A percentile compares a stretch with the other conserved stretches of the same genome.
phyloP scores from a whole-genome alignment of 768 basidiomycete species.

The Artomyces pyxidatus region DNA sequence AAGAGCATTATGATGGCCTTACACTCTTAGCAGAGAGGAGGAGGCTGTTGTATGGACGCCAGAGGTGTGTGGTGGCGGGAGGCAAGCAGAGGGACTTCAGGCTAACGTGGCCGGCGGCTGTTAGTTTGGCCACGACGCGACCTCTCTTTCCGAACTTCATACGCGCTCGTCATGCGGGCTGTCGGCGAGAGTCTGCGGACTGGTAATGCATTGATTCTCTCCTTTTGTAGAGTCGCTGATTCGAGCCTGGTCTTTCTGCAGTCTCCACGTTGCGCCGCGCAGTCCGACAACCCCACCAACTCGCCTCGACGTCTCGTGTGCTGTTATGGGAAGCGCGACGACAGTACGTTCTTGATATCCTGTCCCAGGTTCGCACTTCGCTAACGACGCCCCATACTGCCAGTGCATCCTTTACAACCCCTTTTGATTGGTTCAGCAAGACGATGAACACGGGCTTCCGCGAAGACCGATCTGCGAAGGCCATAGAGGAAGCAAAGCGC shows the following conservation, averaged over 20 bases:
- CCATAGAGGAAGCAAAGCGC: constrained; percentile 27
- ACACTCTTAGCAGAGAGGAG: too few species aligned
- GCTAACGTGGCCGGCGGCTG: too few species aligned
- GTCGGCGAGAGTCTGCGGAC: constrained; percentile 1
- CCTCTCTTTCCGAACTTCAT: too few species aligned
- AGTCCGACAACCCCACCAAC: neutral
- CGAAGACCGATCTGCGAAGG: constrained; percentile 8
- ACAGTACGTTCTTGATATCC: constrained; percentile 2
- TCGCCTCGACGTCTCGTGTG: constrained; percentile 1
- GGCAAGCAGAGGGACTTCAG: too few species aligned
- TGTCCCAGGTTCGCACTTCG: neutral
- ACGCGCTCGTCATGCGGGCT: neutral
- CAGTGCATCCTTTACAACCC: constrained; percentile 15
- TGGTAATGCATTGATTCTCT: constrained; percentile 1
- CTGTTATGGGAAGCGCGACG: constrained; percentile 10
- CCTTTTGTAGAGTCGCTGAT: neutral
- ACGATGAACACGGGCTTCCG: constrained; percentile 9
- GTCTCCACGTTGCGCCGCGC: constrained; percentile 1
- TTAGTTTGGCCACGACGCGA: too few species aligned
- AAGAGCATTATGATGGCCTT: constrained; percentile 35
- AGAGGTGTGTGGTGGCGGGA: neutral
- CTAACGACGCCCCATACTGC: neutral
- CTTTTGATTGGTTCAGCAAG: constrained; percentile 15
- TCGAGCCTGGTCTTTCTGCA: neutral
- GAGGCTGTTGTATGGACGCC: neutral